Base-by-base conservation (phyloP, 1,284 basidiomycete species). In the Chondrostereum purpureum region DNA sequence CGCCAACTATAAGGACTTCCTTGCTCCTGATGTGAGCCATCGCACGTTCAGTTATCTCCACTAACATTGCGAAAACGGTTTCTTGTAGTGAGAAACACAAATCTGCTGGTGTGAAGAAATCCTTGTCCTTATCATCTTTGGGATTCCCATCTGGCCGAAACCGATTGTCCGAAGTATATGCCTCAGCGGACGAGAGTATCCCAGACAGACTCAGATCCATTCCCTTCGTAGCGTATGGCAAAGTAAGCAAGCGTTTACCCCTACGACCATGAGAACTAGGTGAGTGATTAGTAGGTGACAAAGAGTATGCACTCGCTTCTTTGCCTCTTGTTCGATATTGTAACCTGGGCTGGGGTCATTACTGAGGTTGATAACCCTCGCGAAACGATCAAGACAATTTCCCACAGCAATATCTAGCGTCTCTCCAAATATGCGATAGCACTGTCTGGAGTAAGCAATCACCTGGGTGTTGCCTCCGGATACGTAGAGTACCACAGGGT, bases 381-480 rank as follows among this genome's bases (percentile, higher is more conserved):
- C 96, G 58, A 99, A 99, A 2, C 96, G 82, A 65, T 99, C 96
- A 19, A 99, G 73, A 61, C 95, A 99, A 65, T 99, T 99, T 22
- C 96, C 96, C 19, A 99, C 94, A 8, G 96, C 96, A 50, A 99
- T 99, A 60, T 99, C 96, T 42, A 99, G 77, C 10, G 96, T 99
- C 67, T 99, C 96, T 19, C 96, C 96, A 63, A 99, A 99, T 54
- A 99, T 99, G 38, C 96, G 82, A 62, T 99, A 99, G 51, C 92
- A 80, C 60, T 98, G 92, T 54, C 92, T 87, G 14, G 92, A 96
- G 64, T 99, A 99, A 1, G 96, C 96, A 53, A 99, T 98, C 23
- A 99, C 94, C 66, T 99, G 96, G 0, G 96, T 99, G 65, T 99
- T 99, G 8, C 96, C 96, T 12, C 96, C 96, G 0, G 94, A 98